These are phyloP conservation scores for Candida alai DNA, from an alignment of 805 yeast genomes.

Conservation along the genomic window DNA sequence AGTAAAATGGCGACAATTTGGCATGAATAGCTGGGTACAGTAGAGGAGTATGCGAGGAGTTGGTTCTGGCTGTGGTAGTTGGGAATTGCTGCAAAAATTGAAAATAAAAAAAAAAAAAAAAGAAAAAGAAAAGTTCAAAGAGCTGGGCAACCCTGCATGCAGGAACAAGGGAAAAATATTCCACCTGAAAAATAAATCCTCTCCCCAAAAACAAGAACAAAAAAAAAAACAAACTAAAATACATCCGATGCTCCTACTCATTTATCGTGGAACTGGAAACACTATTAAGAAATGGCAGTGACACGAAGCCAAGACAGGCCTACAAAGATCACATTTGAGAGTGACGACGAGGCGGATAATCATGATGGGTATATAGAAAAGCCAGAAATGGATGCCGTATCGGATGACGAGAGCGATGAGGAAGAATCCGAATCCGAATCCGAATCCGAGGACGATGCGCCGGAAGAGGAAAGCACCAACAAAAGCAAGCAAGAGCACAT, in stretches of 20 bases:
- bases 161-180: slow-evolving; percentile 1
- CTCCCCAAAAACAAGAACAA: too few relatives aligned
- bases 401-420: slow-evolving; percentile 12
- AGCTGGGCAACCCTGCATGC: too few relatives aligned
- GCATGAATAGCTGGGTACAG: slow-evolving; percentile 26
- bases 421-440: slow-evolving; percentile 17
- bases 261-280: neutral
- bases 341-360: slow-evolving; percentile 18
- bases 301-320: slow-evolving; percentile 26
- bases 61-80: too few relatives aligned
- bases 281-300: slow-evolving; percentile 23
- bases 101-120: slow-evolving; percentile 5
- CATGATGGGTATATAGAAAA: slow-evolving; percentile 14
- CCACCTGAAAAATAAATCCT: too few relatives aligned
- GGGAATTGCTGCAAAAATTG: slow-evolving; percentile 4
- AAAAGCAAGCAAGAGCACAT: slow-evolving; percentile 23
- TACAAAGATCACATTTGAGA: slow-evolving; percentile 31
- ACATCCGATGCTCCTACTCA: neutral
- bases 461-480: slow-evolving; percentile 40
- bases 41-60: neutral
- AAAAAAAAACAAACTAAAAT: neutral
- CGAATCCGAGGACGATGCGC: slow-evolving; percentile 35
- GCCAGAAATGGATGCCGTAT: slow-evolving; percentile 5
- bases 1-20: slow-evolving; percentile 32
- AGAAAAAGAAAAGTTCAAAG: slow-evolving; percentile 3